Evolutionary conservation across 140 eudicot genomes (phyloP), one percentile per base, ranked within the genome.

Genomic region (Anethum foeniculum): DNA sequence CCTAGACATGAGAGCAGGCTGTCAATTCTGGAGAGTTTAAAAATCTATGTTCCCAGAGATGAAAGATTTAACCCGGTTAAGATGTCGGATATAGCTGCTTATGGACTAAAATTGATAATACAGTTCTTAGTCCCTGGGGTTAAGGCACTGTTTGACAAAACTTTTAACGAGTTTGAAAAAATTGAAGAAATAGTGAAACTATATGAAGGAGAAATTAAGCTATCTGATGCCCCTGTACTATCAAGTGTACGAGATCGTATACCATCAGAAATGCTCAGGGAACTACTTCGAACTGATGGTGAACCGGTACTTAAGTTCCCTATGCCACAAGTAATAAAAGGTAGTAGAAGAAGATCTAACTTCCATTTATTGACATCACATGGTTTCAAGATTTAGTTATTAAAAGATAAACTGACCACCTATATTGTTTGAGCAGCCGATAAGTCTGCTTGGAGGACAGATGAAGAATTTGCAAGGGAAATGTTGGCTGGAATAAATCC

Each of bases 401-500:
- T 14, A 30, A 68, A 19, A 62, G 71, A 4, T 67, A 28, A 5
- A 68, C 10, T 68, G n/a, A 68, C 44, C 44, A 12, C 44, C 44
- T 28, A 32, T 32, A 68, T 68, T 34, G n/a, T 28, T 68, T 67
- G 75, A 36, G 18, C 82, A 88, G 88, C 51, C 43, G 58, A 85
- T 21, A 76, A 83, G 58, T 85, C 76, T 56, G 87, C 86, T 12
- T 85, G 88, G 88, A 88, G 30, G 62, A 79, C 69, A 49, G 91
- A 88, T 32, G 85, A 85, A 34, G 91, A 88, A 76, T 88, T 88
- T 76, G 84, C 84, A 38, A 79, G 91, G 10, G 84, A 88, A 65
- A 85, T 88, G 91, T 83, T 88, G 25, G 89, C 91, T 36, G 91
- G 91, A 58, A 71, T 82, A 43, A 83, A 88, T 80, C 91, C 91